Evolutionary conservation across 345 rosid genomes (phyloP).

Genomic region (Boechera divaricarpa): DNA sequence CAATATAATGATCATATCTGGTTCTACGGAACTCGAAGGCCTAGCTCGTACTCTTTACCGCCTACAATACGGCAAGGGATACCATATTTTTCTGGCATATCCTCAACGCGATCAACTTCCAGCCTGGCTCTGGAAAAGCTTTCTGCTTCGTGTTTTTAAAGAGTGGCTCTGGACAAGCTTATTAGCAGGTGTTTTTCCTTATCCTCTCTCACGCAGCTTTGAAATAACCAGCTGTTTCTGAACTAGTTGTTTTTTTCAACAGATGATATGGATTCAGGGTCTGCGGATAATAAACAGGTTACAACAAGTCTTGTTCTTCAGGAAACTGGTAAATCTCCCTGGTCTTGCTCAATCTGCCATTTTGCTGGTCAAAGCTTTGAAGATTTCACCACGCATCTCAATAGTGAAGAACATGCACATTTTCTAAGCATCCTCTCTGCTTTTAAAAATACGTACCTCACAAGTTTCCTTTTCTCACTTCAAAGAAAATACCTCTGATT

Average conservation of each 20-base stretch:
- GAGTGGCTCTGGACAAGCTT: background rate
- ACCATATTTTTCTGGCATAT: background rate
- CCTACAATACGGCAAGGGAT: background rate
- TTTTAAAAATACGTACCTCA: too few relatives aligned
- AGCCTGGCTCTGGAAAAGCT: background rate
- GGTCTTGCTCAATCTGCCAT: too few relatives aligned
- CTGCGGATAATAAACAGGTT: background rate
- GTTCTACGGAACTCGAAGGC: too few relatives aligned
- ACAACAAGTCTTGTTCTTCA: too few relatives aligned
- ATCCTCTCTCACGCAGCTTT: background rate
- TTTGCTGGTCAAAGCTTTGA: too few relatives aligned
- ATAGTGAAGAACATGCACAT: too few relatives aligned
- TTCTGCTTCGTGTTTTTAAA: background rate
- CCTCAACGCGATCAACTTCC: background rate
- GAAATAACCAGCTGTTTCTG: background rate
- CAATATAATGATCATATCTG: too few relatives aligned
- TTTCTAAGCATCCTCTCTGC: too few relatives aligned
- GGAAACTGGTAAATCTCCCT: background rate
- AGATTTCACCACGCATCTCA: too few relatives aligned
- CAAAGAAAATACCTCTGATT: too few relatives aligned
- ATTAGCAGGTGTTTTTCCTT: background rate
- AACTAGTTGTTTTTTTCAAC: background rate
- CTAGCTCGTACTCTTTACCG: too few relatives aligned
- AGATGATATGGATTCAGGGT: background rate
- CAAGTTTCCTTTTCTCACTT: too few relatives aligned